phyloP scores from a whole-genome alignment of 2,329 filamentous ascomycete species.

The Metarhizium brunneum region DNA sequence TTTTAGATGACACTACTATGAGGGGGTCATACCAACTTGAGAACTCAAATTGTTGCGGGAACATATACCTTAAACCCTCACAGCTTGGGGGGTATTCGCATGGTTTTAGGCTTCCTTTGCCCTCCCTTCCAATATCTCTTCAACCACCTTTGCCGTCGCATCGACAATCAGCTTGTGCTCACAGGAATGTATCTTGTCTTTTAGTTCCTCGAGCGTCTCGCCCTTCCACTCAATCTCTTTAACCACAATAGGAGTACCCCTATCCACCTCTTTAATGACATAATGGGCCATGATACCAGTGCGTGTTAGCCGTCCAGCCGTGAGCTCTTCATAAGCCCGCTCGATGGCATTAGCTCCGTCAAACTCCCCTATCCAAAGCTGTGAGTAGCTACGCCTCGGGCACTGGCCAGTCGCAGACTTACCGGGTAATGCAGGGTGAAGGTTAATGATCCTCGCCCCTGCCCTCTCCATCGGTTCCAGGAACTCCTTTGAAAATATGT shows the following conservation, averaged over 20 bases:
- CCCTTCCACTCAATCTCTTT: conserved; percentile 47
- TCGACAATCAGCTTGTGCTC: conserved; percentile 76
- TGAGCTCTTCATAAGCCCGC: conserved; percentile 65
- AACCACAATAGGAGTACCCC: conserved; percentile 56
- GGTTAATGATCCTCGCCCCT: conserved; percentile 65
- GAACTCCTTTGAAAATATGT: conserved; percentile 64
- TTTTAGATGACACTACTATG: no score
- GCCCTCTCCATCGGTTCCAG: conserved; percentile 55
- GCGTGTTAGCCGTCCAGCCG: conserved; percentile 51
- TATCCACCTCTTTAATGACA: conserved; percentile 72
- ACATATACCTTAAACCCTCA: neutral
- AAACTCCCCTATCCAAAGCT: conserved; percentile 47
- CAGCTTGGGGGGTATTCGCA: neutral
- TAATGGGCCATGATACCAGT: conserved; percentile 90
- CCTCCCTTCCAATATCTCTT: conserved; percentile 23
- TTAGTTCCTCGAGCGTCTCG: conserved; percentile 55
- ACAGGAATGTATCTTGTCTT: conserved; percentile 62
- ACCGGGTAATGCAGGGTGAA: conserved; percentile 62
- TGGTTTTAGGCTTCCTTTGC: neutral
- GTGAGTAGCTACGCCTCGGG: neutral
- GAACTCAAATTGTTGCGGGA: neutral
- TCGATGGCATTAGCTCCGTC: conserved; percentile 72
- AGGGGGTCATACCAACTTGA: no score
- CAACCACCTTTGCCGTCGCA: conserved; percentile 47
- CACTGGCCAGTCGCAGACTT: conserved; percentile 17